Percentiles rank a stretch among this genome's conserved stretches.
These are phyloP conservation scores for Spathaspora hagerdaliae DNA, from an alignment of 805 yeast genomes.

Conservation along the genomic window DNA sequence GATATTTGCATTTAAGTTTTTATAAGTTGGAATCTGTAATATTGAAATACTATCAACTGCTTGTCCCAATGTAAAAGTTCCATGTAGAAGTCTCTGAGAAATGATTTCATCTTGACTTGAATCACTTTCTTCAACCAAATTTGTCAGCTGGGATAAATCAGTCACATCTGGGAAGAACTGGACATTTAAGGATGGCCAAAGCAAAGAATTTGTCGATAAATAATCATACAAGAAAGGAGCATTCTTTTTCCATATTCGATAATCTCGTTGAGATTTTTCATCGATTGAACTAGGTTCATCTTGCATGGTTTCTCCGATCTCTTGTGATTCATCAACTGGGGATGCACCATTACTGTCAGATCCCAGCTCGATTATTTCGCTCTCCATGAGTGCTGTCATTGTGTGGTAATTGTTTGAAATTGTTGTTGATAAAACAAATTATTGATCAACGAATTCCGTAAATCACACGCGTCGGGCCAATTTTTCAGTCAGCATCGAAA, in stretches of 20 bases:
- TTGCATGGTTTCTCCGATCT: not conserved
- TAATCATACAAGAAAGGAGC: slow-evolving; percentile 41
- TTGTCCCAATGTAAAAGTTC: slow-evolving; percentile 62
- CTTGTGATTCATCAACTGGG: not conserved
- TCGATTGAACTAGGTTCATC: slow-evolving; percentile 17
- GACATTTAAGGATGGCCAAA: slow-evolving; percentile 42
- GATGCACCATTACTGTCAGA: not conserved
- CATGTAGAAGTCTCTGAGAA: slow-evolving; percentile 47
- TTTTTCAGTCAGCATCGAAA: no score
- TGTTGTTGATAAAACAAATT: not conserved
- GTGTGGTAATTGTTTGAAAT: not conserved
- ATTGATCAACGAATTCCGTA: no score
- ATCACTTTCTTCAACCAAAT: not conserved
- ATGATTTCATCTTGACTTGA: slow-evolving; percentile 9
- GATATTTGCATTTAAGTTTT: slow-evolving; percentile 30
- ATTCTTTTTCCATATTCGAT: slow-evolving; percentile 42
- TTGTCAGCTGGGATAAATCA: not conserved
- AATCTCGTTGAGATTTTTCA: slow-evolving; percentile 26
- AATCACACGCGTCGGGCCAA: no score
- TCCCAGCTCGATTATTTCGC: not conserved
- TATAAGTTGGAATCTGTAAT: slow-evolving; percentile 29
- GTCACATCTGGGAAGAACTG: slow-evolving; percentile 41
- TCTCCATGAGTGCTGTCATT: not conserved
- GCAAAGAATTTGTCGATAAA: slow-evolving; percentile 33
- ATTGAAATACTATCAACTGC: slow-evolving; percentile 44